Percentiles rank a stretch among this genome's conserved stretches.
These are phyloP conservation scores for Xanthoceras sorbifolium DNA, from an alignment of 345 rosid genomes.

Conservation along the genomic window DNA sequence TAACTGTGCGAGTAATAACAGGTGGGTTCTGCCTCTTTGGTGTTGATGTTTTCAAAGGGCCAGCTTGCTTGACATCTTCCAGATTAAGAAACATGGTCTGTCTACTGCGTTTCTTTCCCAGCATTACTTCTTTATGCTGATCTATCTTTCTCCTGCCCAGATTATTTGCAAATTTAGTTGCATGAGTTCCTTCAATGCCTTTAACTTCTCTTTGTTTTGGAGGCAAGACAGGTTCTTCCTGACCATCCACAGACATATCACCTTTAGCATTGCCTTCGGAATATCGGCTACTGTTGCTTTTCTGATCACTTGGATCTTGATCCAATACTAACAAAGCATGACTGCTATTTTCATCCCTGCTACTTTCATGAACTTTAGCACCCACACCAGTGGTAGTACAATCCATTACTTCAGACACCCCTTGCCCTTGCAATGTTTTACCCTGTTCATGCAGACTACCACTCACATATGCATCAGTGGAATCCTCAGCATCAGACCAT, in stretches of 20 bases:
- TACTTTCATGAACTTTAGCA: constrained; percentile 38
- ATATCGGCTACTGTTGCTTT: constrained; percentile 37
- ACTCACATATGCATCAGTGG: constrained; percentile 35
- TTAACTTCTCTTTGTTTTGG: constrained; percentile 75
- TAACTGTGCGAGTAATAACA: constrained; percentile 63
- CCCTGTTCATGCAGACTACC: constrained; percentile 35
- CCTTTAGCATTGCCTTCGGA: constrained; percentile 51
- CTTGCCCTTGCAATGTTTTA: constrained; percentile 39
- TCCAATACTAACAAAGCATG: constrained; percentile 36
- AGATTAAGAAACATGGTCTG: constrained; percentile 88
- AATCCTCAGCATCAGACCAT: constrained; percentile 77
- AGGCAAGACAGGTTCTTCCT: constrained; percentile 42
- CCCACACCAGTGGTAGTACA: constrained; percentile 30
- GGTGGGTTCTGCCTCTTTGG: constrained; percentile 77
- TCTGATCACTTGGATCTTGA: constrained; percentile 42
- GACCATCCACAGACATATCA: constrained; percentile 41
- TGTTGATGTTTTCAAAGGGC: constrained; percentile 65
- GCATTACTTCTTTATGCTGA: constrained; percentile 92
- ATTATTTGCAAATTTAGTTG: constrained; percentile 67
- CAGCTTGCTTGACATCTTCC: constrained; percentile 96
- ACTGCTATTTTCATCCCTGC: constrained; percentile 28
- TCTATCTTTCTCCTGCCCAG: constrained; percentile 83
- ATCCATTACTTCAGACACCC: constrained; percentile 30
- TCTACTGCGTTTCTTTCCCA: constrained; percentile 93
- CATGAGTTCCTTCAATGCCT: constrained; percentile 83